Conservation (phyloP, 257 asterid species). For the Nicotiana knightiana region DNA sequence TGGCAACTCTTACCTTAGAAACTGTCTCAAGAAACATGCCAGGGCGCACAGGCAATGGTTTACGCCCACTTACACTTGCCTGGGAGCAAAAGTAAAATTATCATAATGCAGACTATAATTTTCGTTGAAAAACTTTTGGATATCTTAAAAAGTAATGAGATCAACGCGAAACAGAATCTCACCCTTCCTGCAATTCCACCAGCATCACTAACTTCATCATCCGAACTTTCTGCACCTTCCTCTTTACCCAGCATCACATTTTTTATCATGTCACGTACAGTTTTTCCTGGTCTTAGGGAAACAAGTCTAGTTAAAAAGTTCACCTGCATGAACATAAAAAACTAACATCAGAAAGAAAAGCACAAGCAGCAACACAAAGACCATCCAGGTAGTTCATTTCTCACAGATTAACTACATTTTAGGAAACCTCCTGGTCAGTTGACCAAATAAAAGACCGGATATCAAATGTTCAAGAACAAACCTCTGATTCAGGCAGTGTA, state of each 20-base stretch:
- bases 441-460: background rate
- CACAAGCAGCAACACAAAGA: conserved; percentile 9
- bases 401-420: background rate
- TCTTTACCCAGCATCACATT: conserved; percentile 82
- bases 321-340: conserved; percentile 45
- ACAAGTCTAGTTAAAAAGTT: conserved; percentile 84
- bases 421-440: background rate
- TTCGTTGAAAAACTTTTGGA: background rate
- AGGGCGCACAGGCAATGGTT: conserved; percentile 85
- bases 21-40: conserved; percentile 99
- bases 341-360: conserved; percentile 11
- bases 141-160: background rate
- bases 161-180: conserved; percentile 20
- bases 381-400: background rate
- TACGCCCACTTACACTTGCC: conserved; percentile 75
- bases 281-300: conserved; percentile 75
- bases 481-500: conserved; percentile 95
- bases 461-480: conserved; percentile 16
- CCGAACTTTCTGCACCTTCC: conserved; percentile 62
- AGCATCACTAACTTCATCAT: conserved; percentile 25
- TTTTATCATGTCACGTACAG: conserved; percentile 80
- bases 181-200: conserved; percentile 78
- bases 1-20: conserved; percentile 60
- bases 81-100: conserved; percentile 36
- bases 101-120: conserved; percentile 21